Evolutionary conservation across 2,329 filamentous ascomycete genomes (phyloP).

Genomic region (Beauveria brongniartii): DNA sequence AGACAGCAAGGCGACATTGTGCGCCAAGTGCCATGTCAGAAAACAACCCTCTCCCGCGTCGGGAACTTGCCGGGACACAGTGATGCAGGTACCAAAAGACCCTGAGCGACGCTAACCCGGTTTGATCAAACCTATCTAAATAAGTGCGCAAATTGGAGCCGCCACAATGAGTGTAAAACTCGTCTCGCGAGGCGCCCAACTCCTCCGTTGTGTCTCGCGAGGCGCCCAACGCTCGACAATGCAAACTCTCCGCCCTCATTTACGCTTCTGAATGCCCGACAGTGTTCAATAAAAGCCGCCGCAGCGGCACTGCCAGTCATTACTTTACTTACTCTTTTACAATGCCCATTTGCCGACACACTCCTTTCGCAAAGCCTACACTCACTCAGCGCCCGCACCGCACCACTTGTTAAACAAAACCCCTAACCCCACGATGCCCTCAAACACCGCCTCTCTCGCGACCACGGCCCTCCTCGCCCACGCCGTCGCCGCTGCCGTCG

Average conservation of each 20-base stretch:
- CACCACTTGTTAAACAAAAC: too few species aligned
- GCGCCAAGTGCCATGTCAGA: not conserved
- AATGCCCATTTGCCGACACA: not conserved
- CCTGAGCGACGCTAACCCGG: not conserved
- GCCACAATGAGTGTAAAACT: too few species aligned
- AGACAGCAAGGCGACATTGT: not conserved
- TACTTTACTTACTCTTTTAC: not conserved
- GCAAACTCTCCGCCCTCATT: not conserved
- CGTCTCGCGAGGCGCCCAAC: not conserved
- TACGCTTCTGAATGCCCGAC: not conserved
- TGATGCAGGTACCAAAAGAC: conserved; percentile 1
- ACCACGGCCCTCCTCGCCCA: not conserved
- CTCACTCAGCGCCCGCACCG: not conserved
- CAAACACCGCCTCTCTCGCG: not conserved
- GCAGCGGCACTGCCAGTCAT: conserved; percentile 1
- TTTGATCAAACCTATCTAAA: not conserved
- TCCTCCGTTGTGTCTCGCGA: not conserved
- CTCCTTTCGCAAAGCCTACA: not conserved
- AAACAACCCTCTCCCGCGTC: not conserved
- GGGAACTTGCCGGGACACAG: not conserved
- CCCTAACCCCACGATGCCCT: not conserved
- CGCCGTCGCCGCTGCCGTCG: conserved; percentile 2
- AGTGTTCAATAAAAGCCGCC: not conserved
- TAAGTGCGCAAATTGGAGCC: too few species aligned
- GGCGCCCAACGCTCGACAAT: not conserved